Evolutionary conservation across 352 stramenopile genomes (phyloP), one percentile per base, ranked within the genome.

Genomic region (Blastocystis sp.): DNA sequence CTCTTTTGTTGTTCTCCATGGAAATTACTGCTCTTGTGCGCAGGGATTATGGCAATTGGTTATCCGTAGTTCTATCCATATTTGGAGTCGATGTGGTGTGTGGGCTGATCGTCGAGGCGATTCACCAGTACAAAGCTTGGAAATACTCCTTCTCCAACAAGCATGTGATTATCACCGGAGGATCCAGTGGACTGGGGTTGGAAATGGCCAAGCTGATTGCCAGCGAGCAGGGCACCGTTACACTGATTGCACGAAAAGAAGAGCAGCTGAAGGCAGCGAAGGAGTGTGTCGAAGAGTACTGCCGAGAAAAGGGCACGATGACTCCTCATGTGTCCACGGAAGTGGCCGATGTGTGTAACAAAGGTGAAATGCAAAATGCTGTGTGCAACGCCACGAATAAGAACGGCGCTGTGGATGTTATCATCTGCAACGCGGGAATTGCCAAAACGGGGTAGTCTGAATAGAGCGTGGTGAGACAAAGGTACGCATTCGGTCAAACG

Each of bases 351-450:
- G 60, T 88, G 1, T 79, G 67, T 38, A 67, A 76, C 67, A 65
- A 34, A 56, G 78, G 62, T 11, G 48, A 79, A 2, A 28, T 88
- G 19, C 56, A 69, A 43, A 88, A 43, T n/a, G 45, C 78, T 34
- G 60, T 88, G 21, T 74, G 64, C 40, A 69, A 67, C 41, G 61
- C 59, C 10, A 82, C 40, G 21, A 79, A 88, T 48, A 67, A n/a
- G 17, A 62, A 43, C 11, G 62, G 62, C 1, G 23, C 41, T 48
- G 34, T 88, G 1, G 78, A 88, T 78, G 78, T 88, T 1, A 62
- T 88, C n/a, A 88, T 88, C 23, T 88, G 64, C 28, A 79, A 79
- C 34, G 78, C 78, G 28, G 78, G 78, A 62, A 79, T 79, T 43
- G 78, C 78, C 19, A 79, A 88, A 78, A 88, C 78, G n/a, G 78